Percentiles rank a stretch among this genome's conserved stretches.
phyloP scores from a whole-genome alignment of 371 early-diverging fungal species.

The Mortierella sp. region DNA sequence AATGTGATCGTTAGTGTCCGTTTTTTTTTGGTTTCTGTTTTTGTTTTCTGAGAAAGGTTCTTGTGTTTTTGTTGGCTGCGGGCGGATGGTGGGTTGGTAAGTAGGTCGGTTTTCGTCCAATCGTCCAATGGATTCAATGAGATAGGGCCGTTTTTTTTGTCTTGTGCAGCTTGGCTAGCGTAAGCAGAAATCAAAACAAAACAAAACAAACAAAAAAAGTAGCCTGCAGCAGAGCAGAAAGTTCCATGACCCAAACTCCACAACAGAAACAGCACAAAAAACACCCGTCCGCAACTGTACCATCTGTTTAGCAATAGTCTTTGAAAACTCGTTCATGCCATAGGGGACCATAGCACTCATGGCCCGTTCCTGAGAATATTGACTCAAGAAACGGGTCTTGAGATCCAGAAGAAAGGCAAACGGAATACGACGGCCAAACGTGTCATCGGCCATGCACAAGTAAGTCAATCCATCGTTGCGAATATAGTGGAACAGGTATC shows the following conservation, averaged over 20 bases:
- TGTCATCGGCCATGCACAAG: slow-evolving; percentile 93
- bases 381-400: slow-evolving; percentile 72
- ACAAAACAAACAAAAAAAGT: background rate
- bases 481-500: slow-evolving; percentile 93
- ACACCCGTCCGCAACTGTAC: slow-evolving; percentile 48
- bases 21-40: no score
- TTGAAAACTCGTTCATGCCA: slow-evolving; percentile 88
- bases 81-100: no score
- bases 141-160: background rate
- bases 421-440: slow-evolving; percentile 90
- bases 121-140: background rate
- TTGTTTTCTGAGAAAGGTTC: background rate
- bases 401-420: slow-evolving; percentile 93
- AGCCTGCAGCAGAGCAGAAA: background rate
- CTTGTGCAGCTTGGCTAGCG: background rate
- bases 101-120: no score
- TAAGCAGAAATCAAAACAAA: background rate
- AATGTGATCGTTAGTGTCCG: background rate
- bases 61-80: background rate
- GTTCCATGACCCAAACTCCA: no score
- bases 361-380: slow-evolving; percentile 73
- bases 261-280: background rate
- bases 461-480: slow-evolving; percentile 86
- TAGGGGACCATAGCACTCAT: slow-evolving; percentile 74
- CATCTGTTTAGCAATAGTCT: slow-evolving; percentile 86